Evolutionary conservation across 1,284 basidiomycete genomes (phyloP).

Genomic region (Trichosporon sp.): DNA sequence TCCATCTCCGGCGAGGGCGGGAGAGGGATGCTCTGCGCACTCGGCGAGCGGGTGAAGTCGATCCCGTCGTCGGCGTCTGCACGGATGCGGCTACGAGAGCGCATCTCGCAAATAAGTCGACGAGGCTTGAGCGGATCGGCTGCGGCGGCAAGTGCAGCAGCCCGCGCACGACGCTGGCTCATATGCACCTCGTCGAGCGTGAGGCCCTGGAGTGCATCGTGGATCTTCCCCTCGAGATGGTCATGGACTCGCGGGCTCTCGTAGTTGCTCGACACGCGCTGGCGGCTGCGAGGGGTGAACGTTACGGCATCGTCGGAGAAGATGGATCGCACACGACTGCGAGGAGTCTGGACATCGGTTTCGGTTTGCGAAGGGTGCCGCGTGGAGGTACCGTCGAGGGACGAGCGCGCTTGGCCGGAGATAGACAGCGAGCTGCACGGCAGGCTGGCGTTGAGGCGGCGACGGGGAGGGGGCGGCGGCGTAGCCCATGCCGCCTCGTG

Average conservation of each 20-base stretch:
- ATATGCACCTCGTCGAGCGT: not conserved
- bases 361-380: not conserved
- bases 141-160: constrained; percentile 6
- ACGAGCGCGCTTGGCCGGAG: not conserved
- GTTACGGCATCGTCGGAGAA: not conserved
- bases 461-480: not conserved
- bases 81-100: not conserved
- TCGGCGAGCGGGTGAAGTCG: not conserved
- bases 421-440: not conserved
- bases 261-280: not conserved
- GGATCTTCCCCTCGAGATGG: not conserved
- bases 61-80: not conserved
- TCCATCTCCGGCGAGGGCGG: not conserved
- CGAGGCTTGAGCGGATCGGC: constrained; percentile 10
- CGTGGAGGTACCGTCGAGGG: no score
- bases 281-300: not conserved
- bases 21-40: not conserved
- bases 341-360: not conserved
- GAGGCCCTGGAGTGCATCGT: not conserved
- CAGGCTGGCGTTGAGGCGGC: not conserved
- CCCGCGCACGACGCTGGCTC: not conserved
- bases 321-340: no score
- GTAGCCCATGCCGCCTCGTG: not conserved
- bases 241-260: not conserved
- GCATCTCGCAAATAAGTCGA: constrained; percentile 3